Percentiles rank a stretch among this genome's conserved stretches.
These are phyloP conservation scores for Nicotiana benthamiana DNA, from an alignment of 257 asterid genomes.

Conservation along the genomic window DNA sequence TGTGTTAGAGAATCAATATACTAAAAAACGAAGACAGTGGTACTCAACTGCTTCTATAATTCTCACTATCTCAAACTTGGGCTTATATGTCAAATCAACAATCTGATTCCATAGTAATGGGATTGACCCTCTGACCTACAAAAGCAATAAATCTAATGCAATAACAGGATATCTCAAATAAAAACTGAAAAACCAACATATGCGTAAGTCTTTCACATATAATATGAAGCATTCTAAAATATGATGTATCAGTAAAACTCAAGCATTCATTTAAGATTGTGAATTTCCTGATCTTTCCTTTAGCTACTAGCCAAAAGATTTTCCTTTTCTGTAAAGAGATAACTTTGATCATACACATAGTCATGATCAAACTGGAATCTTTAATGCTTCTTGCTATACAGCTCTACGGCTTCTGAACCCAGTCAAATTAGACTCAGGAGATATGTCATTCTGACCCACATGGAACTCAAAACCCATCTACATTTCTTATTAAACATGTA, in stretches of 20 bases:
- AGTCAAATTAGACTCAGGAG: not conserved
- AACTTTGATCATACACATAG: not conserved
- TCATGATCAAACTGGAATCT: not conserved
- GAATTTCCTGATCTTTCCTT: not conserved
- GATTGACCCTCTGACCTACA: slow-evolving; percentile 90
- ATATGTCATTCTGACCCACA: not conserved
- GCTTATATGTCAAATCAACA: slow-evolving; percentile 93
- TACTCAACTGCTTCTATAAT: slow-evolving; percentile 65
- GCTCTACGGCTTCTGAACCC: not conserved
- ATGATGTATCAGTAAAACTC: not conserved
- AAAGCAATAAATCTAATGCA: slow-evolving; percentile 2
- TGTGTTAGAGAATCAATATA: not conserved
- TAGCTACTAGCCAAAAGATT: not conserved
- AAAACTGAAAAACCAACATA: not conserved
- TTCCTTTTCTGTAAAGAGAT: not conserved
- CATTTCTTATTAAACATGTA: not conserved
- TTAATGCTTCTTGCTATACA: not conserved
- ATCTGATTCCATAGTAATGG: slow-evolving; percentile 93
- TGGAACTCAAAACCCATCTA: not conserved
- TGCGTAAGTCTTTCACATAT: not conserved
- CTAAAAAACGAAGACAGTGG: slow-evolving; percentile 7
- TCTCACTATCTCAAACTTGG: slow-evolving; percentile 57
- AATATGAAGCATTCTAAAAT: not conserved
- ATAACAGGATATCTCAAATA: not conserved
- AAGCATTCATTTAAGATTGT: not conserved